A percentile compares a stretch with the other conserved stretches of the same genome.
These are phyloP conservation scores for Amaranthus hypochondriacus DNA, from an alignment of 148 eudicot species.

Conservation along the genomic window DNA sequence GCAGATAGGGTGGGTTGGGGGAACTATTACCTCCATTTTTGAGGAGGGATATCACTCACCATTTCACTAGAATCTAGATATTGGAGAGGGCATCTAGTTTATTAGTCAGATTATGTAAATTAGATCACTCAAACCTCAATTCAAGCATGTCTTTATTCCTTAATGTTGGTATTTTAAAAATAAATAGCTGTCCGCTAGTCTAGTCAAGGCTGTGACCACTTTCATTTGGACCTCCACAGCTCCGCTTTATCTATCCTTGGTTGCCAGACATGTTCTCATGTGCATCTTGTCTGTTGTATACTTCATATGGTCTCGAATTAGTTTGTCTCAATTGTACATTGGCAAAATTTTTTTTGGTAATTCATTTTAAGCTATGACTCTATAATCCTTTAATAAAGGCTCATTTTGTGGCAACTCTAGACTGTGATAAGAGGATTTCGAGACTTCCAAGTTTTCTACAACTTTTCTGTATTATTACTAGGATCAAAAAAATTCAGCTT, in stretches of 20 bases:
- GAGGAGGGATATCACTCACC: background rate
- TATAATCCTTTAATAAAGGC: conserved; percentile 18
- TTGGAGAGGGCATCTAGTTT: no score
- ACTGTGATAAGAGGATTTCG: no score
- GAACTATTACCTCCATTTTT: background rate
- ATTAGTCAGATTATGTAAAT: no score
- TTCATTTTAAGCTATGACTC: background rate
- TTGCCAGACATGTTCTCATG: no score
- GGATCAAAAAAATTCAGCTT: no score
- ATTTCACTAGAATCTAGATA: background rate
- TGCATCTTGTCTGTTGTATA: background rate
- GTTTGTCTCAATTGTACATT: background rate
- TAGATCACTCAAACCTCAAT: background rate
- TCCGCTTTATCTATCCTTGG: no score
- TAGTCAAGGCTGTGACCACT: no score
- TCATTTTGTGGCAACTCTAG: no score
- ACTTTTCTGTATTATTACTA: no score
- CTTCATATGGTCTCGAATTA: background rate
- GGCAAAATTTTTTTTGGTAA: background rate
- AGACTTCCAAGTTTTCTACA: no score
- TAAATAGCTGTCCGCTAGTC: no score
- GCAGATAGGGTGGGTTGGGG: conserved; percentile 10
- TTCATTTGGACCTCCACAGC: no score
- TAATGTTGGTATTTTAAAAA: conserved; percentile 25
- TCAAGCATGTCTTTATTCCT: conserved; percentile 5